A percentile compares a stretch with the other conserved stretches of the same genome.
These are phyloP conservation scores for Akanthomyces muscarius DNA, from an alignment of 2,329 filamentous ascomycete genomes.

Conservation along the genomic window DNA sequence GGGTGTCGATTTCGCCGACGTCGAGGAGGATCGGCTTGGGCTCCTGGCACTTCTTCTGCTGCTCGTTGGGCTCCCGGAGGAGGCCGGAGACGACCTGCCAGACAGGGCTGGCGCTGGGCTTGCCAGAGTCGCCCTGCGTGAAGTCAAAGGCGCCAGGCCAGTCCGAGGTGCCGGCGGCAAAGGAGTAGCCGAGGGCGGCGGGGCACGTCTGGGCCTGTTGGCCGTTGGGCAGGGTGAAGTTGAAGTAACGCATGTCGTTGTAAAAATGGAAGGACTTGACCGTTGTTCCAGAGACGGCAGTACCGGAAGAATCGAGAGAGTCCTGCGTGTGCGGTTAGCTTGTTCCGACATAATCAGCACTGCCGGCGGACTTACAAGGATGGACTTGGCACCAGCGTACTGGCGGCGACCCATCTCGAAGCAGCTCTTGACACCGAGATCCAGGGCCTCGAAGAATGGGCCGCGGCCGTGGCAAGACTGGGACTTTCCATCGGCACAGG, in stretches of 20 bases:
- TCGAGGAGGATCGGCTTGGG: conserved; percentile 85
- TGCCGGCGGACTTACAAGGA: conserved; percentile 33
- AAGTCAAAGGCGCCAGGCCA: conserved; percentile 92
- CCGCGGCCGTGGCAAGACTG: conserved; percentile 72
- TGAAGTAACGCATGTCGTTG: conserved; percentile 72
- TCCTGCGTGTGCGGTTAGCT: conserved; percentile 40
- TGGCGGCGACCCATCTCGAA: conserved; percentile 75
- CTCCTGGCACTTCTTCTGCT: conserved; percentile 71
- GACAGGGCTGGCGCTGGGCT: conserved; percentile 66
- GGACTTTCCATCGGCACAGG: conserved; percentile 67
- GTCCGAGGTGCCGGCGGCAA: conserved; percentile 89
- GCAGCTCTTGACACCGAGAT: conserved; percentile 69
- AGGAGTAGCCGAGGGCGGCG: conserved; percentile 85
- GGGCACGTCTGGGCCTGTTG: conserved; percentile 71
- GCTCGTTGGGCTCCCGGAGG: conserved; percentile 64
- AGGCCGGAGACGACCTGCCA: conserved; percentile 74
- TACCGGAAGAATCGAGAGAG: conserved; percentile 42
- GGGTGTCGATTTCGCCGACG: conserved; percentile 71
- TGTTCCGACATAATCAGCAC: not conserved
- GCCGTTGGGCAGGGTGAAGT: conserved; percentile 70
- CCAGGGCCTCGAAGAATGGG: conserved; percentile 62
- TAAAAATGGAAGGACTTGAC: conserved; percentile 85
- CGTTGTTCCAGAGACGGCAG: conserved; percentile 55
- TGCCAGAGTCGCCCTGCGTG: conserved; percentile 74
- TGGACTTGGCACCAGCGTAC: conserved; percentile 52